Base-by-base conservation (phyloP, 2,329 filamentous ascomycete genomes). In the Hypoxylon sp. region DNA sequence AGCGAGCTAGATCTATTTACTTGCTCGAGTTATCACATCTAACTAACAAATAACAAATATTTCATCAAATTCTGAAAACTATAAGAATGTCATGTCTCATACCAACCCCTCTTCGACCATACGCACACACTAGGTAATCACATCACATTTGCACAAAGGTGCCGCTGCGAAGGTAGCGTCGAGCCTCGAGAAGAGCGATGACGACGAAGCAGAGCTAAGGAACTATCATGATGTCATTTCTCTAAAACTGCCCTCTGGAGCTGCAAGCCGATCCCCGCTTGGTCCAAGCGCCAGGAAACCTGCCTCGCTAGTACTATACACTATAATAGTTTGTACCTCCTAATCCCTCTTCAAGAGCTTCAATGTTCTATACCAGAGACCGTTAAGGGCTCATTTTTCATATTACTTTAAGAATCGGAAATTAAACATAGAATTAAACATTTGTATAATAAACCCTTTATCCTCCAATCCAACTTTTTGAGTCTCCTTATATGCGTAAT, bases 191-290 rank as follows among this genome's bases (percentile, higher is more conserved):
- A 60, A 32, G 45, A 19, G 9, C 21, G 57, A 67, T 69, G 63
- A 70, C 62, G 65, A 65, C 61, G 61, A 51, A 63, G 34, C 36
- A 32, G 43, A 66, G 57, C 53, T 67, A 67, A 53, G 45, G 53
- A 65, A 60, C 48, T 19, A 57, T 66, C 58, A 62, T 71, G 65
- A 69, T 65, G 65, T 71, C 63, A 68, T 71, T 63, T 60, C 45
- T 63, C 38, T 48, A 57, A 46, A 57, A 30, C 53, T 63, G 46
- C 60, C 46, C 28, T 50, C 57, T 60, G 45, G 30, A 68, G 53
- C 32, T 38, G 13, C 36, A 30, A 52, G 45, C 56, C 45, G 48
- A 62, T 23, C 64, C 67, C 55, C 43, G 55, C 58, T 52, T 60
- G 55, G 68, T 30, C 60, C 56, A 51, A 60, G 56, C 51, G 45